Evolutionary conservation across 1,139 yeast species (phyloP), one percentile per base, ranked within the genome.

Genomic region (Yamadazyma dendronema): DNA sequence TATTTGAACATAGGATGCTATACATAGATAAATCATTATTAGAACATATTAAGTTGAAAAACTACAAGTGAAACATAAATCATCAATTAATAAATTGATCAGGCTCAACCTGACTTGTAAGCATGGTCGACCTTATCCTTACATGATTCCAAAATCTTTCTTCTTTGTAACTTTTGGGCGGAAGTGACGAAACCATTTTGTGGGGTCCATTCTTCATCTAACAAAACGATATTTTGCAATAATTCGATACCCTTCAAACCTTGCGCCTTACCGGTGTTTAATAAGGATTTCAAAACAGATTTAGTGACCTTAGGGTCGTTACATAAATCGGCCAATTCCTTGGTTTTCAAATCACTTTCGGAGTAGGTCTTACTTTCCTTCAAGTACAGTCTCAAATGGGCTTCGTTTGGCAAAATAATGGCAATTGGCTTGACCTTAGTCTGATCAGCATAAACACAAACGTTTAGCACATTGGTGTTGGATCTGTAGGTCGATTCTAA

Each of bases 131-230:
- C 87, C 42, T 70, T 67, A 16, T 67, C 70, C 56, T 79, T 59
- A 53, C 78, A 81, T 43, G 79, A 79, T 30, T 72, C 79, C 56
- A 88, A 70, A 59, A 94, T 94, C 74, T 85, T 86, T 74, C 79
- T 87, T 73, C 99, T 84, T 71, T 92, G 96, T 53, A 94, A 76
- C 66, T 94, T 94, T 68, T 92, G 97, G 22, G 98, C 98, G 45
- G 95, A 81, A 9, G 97, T 89, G 40, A 92, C 94, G 49, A 72
- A 85, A 2, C 97, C 97, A 57, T 83, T 87, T 63, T 88, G 95
- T 33, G 98, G 97, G 35, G 97, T 90, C 97, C 98, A 94, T 68
- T 94, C 99, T 35, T 83, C 90, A 50, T 85, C 92, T 43, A 81
- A 75, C 42, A 94, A 62, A 15, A 85, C 89, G 44, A 85, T 73